These are phyloP conservation scores for Mesostigma viride DNA, from an alignment of 139 green algal species.

Conservation along the genomic window DNA sequence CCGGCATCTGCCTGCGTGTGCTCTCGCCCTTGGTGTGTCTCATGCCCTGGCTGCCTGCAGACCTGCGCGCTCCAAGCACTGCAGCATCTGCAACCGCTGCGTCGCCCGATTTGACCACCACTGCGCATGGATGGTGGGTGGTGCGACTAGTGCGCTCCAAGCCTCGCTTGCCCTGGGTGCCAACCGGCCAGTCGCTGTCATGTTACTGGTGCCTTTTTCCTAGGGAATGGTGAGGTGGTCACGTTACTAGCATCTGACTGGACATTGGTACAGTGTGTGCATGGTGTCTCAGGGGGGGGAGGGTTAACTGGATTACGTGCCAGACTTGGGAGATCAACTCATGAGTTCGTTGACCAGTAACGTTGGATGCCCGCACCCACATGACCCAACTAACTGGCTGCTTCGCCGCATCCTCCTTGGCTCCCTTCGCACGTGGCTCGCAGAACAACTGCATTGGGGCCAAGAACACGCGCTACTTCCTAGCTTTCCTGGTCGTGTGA, in stretches of 20 bases:
- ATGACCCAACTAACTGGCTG: background rate
- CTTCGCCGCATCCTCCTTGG: background rate
- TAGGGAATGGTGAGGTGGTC: no score
- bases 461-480: conserved; percentile 28
- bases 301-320: no score
- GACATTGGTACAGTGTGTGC: no score
- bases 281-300: no score
- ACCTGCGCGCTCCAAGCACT: conserved; percentile 26
- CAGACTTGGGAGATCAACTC: no score
- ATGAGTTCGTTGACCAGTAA: no score
- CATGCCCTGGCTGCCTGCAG: background rate
- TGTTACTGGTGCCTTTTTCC: no score
- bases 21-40: background rate
- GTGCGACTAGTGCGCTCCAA: no score
- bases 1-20: background rate
- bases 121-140: conserved; percentile 36
- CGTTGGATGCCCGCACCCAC: background rate
- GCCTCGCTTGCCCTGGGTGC: no score
- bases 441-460: conserved; percentile 35
- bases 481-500: conserved; percentile 35
- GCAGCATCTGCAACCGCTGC: conserved; percentile 28
- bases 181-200: no score
- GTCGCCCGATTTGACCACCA: conserved; percentile 35
- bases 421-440: background rate
- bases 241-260: no score